A percentile compares a stretch with the other conserved stretches of the same genome.
These are phyloP conservation scores for Phytophthora parvispora DNA, from an alignment of 352 stramenopile genomes.

Conservation along the genomic window DNA sequence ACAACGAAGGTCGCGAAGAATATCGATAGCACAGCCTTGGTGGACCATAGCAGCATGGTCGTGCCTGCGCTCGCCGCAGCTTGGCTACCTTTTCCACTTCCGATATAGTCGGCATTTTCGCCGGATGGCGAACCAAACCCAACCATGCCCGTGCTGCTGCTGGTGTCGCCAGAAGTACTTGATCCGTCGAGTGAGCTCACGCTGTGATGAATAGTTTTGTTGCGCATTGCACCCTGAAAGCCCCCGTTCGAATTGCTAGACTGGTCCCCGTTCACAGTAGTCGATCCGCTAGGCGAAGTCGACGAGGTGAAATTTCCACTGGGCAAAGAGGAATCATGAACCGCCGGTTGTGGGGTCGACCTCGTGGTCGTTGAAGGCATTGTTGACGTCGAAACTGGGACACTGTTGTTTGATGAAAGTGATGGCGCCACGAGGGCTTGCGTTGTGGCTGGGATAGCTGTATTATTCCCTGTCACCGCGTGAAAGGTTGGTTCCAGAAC, in stretches of 20 bases:
- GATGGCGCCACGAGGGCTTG: neutral
- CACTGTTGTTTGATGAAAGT: neutral
- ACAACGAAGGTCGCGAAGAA: neutral
- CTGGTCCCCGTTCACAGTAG: too few species aligned
- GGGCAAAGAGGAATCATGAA: neutral
- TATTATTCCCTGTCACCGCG: neutral
- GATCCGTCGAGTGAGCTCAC: neutral
- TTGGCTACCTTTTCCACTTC: neutral
- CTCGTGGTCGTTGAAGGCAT: neutral
- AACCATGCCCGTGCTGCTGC: neutral
- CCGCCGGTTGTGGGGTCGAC: neutral
- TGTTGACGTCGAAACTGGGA: neutral
- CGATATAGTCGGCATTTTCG: neutral
- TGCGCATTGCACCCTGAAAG: neutral
- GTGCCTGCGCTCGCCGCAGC: neutral
- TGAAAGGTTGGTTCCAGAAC: conserved; percentile 1
- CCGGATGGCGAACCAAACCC: neutral
- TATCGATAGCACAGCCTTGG: neutral
- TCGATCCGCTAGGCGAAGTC: neutral
- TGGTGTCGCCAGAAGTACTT: neutral
- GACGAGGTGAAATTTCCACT: neutral
- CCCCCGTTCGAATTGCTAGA: neutral
- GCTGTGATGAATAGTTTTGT: neutral
- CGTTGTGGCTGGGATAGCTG: neutral
- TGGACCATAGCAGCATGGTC: neutral